These are phyloP conservation scores for Inga oerstediana DNA, from an alignment of 306 rosid genomes.

Conservation along the genomic window DNA sequence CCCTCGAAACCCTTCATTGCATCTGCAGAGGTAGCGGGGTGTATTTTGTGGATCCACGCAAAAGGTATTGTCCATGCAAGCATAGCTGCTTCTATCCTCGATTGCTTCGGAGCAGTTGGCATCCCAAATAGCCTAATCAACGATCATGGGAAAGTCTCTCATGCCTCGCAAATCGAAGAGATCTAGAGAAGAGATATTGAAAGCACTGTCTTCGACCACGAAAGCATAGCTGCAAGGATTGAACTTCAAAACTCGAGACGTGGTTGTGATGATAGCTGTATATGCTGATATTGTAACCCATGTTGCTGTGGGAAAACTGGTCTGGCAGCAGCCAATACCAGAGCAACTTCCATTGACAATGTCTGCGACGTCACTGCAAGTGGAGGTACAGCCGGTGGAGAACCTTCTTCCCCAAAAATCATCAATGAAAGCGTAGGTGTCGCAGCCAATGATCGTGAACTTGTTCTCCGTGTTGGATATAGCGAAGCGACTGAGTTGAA, in stretches of 20 bases:
- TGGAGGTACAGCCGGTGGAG: neutral
- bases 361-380: neutral
- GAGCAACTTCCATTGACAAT: neutral
- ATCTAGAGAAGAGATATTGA: neutral
- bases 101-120: conserved; percentile 22
- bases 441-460: neutral
- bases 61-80: conserved; percentile 8
- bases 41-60: neutral
- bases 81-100: neutral
- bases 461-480: neutral
- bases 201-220: conserved; percentile 28
- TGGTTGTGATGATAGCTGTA: rapidly evolving
- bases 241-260: neutral
- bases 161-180: neutral
- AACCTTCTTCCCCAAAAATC: neutral
- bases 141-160: neutral
- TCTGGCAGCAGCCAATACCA: neutral
- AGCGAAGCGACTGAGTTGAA: neutral
- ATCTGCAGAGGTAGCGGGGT: conserved; percentile 34
- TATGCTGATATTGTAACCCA: conserved; percentile 19
- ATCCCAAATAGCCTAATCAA: neutral
- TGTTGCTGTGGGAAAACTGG: neutral
- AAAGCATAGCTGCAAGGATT: conserved; percentile 49
- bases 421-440: neutral
- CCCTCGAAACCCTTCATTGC: conserved; percentile 36